Evolutionary conservation across 78 protist species (phyloP), one percentile per base, ranked within the genome.

Genomic region (Dictyostelium capitatum): DNA sequence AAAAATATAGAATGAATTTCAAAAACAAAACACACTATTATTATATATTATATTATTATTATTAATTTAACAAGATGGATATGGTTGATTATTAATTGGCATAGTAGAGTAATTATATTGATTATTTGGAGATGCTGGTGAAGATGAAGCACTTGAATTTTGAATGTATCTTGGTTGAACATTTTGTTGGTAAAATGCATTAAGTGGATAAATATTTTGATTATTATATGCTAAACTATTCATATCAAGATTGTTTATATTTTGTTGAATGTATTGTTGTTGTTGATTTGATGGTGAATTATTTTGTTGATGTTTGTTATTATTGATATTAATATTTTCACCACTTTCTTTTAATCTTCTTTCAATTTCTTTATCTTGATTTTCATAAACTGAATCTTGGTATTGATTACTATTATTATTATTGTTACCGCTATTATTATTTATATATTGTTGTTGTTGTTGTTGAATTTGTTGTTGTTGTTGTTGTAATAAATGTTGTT

Each of bases 111-210:
- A 83, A 15, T 20, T 83, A 25, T 53, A 83, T 73, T 83, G 91
- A 10, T 75, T 83, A 32, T 80, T 81, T 25, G 91, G 73, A 1
- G 79, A 30, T 11, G 91, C 82, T 5, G 82, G 73, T 1, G 91
- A 70, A 0, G 91, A 83, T 0, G 91, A 73, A 12, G 82, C 57
- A 5, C 65, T 23, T 43, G 47, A 72, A 19, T 7, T 62, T 28
- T 32, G n/a, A 6, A 77, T 37, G 25, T 83, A 73, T 37, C 82
- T 77, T 43, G 23, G n/a, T 83, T 64, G 80, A 19, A n/a, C 89
- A 28, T 28, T 67, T 48, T 14, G 82, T 23, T 43, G 80, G 74
- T 46, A 70, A 72, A 11, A 51, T 56, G 14, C 17, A 53, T 32
- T 28, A 25, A 48, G 32, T 28, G 82, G 82, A 37, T 28, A 70